Base-by-base conservation (phyloP, 2,329 filamentous ascomycete genomes). In the Cladosporium velox region DNA sequence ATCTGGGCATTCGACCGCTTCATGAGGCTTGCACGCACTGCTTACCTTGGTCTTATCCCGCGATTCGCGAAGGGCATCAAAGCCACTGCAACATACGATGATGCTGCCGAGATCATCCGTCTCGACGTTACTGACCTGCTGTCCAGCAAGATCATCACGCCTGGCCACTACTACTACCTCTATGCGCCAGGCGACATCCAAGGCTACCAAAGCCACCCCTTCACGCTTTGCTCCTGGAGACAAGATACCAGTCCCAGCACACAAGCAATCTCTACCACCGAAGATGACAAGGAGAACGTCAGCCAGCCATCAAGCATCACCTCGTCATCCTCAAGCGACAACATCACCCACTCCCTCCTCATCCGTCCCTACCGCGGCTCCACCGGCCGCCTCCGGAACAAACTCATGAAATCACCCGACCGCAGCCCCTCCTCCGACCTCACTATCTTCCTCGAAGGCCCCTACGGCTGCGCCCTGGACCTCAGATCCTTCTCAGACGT, bases 1-100 rank as follows among this genome's bases (percentile, higher is more conserved):
- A 77, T 87, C 32, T 87, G 85, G 86, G 59, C 78, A 0, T 70
- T 80, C 1, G 85, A 87, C 63, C 80, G 85, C 2, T 59, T 81
- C 8, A 65, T 84, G 0, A 81, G 86, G 0, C 66, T 81, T 4
- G 62, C 77, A 0, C 81, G 85, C 1, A 72, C 83, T 10, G 64
- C 80, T 11, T 79, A 79, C 63, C 83, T 81, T 70, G 82, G 83
- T 44, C 41, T 82, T 10, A 70, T 81, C 28, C 71, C 69, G 10
- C 41, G 72, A 8, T 74, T 72, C 32, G 52, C 60, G 30, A 70
- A 67, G 34, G 69, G 66, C 14, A 70, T 75, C 54, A 77, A 70
- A 21, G 78, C 80, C 28, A 73, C 69, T 1, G 80, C 80, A 10
- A 79, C 73, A 4, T 85, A 85, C 69, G 75, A 82, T 64, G 68